Conservation (phyloP, 257 asterid genomes). For the Gentiana macrophylla region DNA sequence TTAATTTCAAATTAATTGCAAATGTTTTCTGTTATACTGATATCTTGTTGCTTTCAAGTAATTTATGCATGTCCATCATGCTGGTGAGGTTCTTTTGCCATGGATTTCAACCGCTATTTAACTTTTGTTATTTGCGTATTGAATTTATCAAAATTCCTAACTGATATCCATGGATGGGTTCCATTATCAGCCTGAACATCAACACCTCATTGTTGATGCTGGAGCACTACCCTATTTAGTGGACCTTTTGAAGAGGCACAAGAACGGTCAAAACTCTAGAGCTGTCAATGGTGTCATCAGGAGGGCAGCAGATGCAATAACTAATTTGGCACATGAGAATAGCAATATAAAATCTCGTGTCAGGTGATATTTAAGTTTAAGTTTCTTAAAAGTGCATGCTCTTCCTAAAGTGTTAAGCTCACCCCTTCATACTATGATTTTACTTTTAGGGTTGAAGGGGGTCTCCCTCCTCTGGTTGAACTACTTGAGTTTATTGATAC, state of each 20-base stretch:
- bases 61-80: neutral
- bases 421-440: neutral
- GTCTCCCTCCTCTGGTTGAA: slow-evolving; percentile 97
- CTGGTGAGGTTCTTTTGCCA: neutral
- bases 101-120: neutral
- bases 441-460: slow-evolving; percentile 81
- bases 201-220: slow-evolving; percentile 89
- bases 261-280: slow-evolving; percentile 51
- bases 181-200: slow-evolving; percentile 86
- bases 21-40: too few species aligned
- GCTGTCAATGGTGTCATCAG: slow-evolving; percentile 78
- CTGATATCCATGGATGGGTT: neutral
- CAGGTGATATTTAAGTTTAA: slow-evolving; percentile 76
- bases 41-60: neutral
- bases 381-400: neutral
- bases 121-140: neutral
- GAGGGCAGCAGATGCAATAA: slow-evolving; percentile 95
- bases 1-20: too few species aligned
- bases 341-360: slow-evolving; percentile 90
- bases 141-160: neutral
- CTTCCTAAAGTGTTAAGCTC: neutral
- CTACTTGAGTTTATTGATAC: slow-evolving; percentile 83
- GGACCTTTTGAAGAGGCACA: slow-evolving; percentile 63
- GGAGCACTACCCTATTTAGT: slow-evolving; percentile 98
- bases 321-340: slow-evolving; percentile 97